These are phyloP conservation scores for Ogataea saltuana DNA, from an alignment of 805 yeast genomes.

Conservation along the genomic window DNA sequence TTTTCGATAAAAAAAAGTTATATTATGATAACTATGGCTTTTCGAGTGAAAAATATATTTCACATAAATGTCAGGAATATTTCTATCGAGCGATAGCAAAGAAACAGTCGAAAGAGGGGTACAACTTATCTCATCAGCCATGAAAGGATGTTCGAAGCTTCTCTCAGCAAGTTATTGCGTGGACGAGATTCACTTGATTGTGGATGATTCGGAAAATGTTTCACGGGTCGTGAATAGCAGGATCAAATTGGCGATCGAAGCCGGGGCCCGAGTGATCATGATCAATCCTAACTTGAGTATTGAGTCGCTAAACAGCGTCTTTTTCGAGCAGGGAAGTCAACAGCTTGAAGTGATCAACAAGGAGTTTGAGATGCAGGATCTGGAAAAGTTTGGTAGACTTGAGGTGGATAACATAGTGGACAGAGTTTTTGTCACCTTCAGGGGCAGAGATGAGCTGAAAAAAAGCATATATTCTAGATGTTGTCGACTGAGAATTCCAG, in stretches of 20 bases:
- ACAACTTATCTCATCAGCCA: no score
- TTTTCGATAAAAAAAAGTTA: neutral
- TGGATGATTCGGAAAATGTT: slow-evolving; percentile 47
- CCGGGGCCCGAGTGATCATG: slow-evolving; percentile 59
- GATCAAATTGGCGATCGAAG: slow-evolving; percentile 46
- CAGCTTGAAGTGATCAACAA: slow-evolving; percentile 27
- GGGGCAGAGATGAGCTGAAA: slow-evolving; percentile 33
- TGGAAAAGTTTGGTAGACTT: slow-evolving; percentile 59
- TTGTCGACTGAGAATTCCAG: slow-evolving; percentile 67
- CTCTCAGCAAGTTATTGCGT: slow-evolving; percentile 46
- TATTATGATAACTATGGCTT: neutral
- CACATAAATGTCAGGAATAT: neutral
- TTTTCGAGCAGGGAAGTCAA: slow-evolving; percentile 13
- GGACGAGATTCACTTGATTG: slow-evolving; percentile 56
- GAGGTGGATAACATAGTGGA: slow-evolving; percentile 71
- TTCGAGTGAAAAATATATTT: neutral
- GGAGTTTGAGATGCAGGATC: slow-evolving; percentile 42
- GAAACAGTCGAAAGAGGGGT: no score
- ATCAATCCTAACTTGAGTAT: slow-evolving; percentile 35
- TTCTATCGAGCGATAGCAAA: neutral
- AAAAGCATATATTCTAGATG: slow-evolving; percentile 52
- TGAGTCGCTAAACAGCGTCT: slow-evolving; percentile 18
- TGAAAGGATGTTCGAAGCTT: slow-evolving; percentile 19
- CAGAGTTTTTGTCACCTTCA: slow-evolving; percentile 64
- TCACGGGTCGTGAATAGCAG: slow-evolving; percentile 45